A percentile compares a stretch with the other conserved stretches of the same genome.
Conservation (phyloP, 116 monocot species). For the Posidonia oceanica region DNA sequence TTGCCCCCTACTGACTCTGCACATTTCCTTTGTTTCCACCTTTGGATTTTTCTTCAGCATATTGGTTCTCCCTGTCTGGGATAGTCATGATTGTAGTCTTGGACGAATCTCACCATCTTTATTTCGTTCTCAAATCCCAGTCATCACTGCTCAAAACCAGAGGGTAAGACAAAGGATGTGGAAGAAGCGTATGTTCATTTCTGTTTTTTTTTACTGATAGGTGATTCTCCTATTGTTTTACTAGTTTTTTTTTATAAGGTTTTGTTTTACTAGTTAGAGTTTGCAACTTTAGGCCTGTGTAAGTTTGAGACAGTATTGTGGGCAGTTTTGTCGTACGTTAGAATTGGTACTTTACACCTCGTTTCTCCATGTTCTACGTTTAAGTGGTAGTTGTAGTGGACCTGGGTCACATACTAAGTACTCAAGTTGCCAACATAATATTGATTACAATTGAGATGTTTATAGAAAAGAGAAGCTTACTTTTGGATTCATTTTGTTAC, state of each 20-base stretch:
- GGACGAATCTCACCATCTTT: neutral
- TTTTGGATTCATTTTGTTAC: neutral
- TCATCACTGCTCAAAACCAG: neutral
- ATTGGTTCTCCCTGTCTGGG: neutral
- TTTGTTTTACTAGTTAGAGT: neutral
- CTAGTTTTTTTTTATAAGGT: neutral
- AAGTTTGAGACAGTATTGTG: neutral
- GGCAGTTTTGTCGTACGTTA: neutral
- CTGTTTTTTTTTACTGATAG: too few species aligned
- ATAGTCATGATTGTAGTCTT: neutral
- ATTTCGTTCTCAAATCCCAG: neutral
- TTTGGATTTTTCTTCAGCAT: neutral
- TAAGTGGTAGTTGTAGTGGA: conserved; percentile 1
- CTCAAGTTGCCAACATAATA: neutral
- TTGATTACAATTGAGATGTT: too few species aligned
- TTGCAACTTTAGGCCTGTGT: neutral
- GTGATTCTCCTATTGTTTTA: neutral
- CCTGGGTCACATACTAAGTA: conserved; percentile 1
- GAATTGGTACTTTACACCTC: neutral
- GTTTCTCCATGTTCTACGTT: conserved; percentile 3
- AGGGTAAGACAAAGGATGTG: neutral
- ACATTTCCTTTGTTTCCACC: neutral
- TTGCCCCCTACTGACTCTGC: too few species aligned
- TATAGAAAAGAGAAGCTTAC: neutral
- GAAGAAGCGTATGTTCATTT: neutral